Conservation (phyloP, 2,329 filamentous ascomycete genomes). For the Talaromyces pinophilus region DNA sequence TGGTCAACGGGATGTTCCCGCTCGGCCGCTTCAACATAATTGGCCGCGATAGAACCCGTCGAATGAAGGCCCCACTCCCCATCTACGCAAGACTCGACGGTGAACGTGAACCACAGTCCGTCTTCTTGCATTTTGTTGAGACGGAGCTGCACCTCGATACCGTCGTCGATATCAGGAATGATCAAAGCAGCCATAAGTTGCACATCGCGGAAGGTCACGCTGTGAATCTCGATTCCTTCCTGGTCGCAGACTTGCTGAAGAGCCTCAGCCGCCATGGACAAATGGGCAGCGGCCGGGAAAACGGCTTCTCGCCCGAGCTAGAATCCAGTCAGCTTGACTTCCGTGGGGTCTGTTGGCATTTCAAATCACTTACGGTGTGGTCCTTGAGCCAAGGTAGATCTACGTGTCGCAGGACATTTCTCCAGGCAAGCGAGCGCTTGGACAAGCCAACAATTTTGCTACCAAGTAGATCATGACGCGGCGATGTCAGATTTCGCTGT, state of each 20-base stretch:
- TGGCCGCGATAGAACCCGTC: too few species aligned
- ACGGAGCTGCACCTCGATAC: background rate
- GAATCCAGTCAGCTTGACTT: too few species aligned
- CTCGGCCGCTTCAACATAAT: too few species aligned
- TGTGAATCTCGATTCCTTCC: background rate
- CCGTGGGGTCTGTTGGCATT: too few species aligned
- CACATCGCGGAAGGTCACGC: constrained; percentile 3
- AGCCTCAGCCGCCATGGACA: constrained; percentile 1
- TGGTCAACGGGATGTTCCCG: too few species aligned
- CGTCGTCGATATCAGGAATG: background rate
- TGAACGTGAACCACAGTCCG: too few species aligned
- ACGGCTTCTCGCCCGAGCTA: background rate
- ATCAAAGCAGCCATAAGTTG: background rate
- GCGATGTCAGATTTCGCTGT: background rate
- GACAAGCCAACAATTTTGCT: background rate
- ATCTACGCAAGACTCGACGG: too few species aligned
- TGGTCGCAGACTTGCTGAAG: background rate
- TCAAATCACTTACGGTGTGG: background rate
- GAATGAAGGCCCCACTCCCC: too few species aligned
- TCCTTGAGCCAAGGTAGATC: constrained; percentile 3
- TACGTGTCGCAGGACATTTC: background rate
- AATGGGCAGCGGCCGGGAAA: background rate
- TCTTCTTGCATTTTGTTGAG: too few species aligned
- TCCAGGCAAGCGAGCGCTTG: background rate
- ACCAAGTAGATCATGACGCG: constrained; percentile 7